phyloP scores from a whole-genome alignment of 352 stramenopile genomes.

The Globisporangium takayamanum region DNA sequence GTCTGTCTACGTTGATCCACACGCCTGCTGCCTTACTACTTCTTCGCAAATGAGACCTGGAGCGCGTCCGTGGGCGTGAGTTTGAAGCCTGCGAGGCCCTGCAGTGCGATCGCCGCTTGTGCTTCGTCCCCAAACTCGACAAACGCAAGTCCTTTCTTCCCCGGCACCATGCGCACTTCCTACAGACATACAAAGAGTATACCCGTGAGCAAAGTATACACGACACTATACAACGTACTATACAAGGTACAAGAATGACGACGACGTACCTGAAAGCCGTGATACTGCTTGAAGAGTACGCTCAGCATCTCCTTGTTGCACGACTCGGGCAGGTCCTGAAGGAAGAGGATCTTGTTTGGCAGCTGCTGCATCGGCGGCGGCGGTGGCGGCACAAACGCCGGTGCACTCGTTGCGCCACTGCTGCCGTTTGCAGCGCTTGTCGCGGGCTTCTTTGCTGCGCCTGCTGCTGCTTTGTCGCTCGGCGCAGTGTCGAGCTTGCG shows the following conservation, averaged over 20 bases:
- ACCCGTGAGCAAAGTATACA: no score
- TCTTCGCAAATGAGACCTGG: constrained; percentile 84
- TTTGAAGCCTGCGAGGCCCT: constrained; percentile 80
- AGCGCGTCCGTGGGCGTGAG: constrained; percentile 76
- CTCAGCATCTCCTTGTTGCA: constrained; percentile 95
- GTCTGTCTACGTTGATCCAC: no score
- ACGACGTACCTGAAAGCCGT: constrained; percentile 87
- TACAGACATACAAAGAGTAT: constrained; percentile 11
- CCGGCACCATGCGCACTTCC: constrained; percentile 93
- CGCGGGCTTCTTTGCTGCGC: constrained; percentile 18
- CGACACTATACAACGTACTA: no score
- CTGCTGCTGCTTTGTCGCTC: constrained; percentile 11
- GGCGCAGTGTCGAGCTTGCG: constrained; percentile 58
- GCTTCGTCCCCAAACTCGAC: constrained; percentile 93
- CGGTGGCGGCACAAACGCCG: constrained; percentile 24
- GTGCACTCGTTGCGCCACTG: constrained; percentile 2
- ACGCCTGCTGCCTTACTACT: constrained; percentile 24
- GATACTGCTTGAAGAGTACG: constrained; percentile 97
- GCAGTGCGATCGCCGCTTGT: constrained; percentile 72
- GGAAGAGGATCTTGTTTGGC: constrained; percentile 92
- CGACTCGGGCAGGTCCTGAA: constrained; percentile 89
- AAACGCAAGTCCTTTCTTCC: constrained; percentile 92
- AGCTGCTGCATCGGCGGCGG: constrained; percentile 44
- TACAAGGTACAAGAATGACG: no score
- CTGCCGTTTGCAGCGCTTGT: constrained; percentile 26